A percentile compares a stretch with the other conserved stretches of the same genome.
These are phyloP conservation scores for Nicotiana undulata DNA, from an alignment of 257 asterid genomes.

Conservation along the genomic window DNA sequence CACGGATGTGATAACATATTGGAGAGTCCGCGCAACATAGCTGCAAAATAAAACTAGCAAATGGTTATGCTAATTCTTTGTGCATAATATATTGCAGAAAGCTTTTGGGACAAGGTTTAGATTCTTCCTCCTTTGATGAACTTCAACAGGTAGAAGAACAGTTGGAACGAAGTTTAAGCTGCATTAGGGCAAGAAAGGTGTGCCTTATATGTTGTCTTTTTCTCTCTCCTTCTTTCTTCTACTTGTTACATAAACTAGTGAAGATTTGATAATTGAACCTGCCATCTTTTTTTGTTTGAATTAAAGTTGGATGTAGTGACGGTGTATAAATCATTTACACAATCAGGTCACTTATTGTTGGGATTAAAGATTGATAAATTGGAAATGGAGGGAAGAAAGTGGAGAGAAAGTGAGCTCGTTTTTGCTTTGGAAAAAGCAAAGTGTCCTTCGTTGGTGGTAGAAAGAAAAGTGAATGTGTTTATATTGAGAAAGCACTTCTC, in stretches of 20 bases:
- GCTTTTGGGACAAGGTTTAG: slow-evolving; percentile 38
- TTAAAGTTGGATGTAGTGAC: too few relatives aligned
- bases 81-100: slow-evolving; percentile 24
- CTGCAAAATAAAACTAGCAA: background rate
- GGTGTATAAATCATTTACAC: too few relatives aligned
- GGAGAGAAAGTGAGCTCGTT: too few relatives aligned
- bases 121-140: slow-evolving; percentile 34
- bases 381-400: too few relatives aligned
- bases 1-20: too few relatives aligned
- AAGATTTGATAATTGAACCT: background rate
- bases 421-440: too few relatives aligned
- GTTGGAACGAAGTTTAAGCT: slow-evolving; percentile 39
- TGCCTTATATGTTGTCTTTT: background rate
- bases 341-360: too few relatives aligned
- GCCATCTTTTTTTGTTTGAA: background rate
- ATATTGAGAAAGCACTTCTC: too few relatives aligned
- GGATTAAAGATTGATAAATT: too few relatives aligned
- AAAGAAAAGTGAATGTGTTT: too few relatives aligned
- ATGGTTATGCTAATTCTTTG: background rate
- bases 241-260: background rate
- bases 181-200: slow-evolving; percentile 52
- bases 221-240: background rate
- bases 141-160: slow-evolving; percentile 35
- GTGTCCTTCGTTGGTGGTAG: too few relatives aligned
- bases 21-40: too few relatives aligned